Percentiles rank a stretch among this genome's conserved stretches.
Conservation (phyloP, 352 stramenopile genomes). For the Phytopythium litorale region DNA sequence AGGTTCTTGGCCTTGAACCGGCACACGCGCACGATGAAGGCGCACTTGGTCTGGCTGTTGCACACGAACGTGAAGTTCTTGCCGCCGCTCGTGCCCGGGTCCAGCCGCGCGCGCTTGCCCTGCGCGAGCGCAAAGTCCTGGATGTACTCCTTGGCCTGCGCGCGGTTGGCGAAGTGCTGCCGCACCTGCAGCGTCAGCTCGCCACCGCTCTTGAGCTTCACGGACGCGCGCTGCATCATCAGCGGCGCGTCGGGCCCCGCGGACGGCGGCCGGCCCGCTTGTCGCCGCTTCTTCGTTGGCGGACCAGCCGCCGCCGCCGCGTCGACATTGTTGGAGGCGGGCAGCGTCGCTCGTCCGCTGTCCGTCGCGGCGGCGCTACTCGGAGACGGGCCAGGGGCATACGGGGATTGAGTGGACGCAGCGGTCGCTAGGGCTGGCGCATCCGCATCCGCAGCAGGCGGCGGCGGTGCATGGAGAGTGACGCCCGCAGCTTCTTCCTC, state of each 20-base stretch:
- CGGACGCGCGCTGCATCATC: slow-evolving; percentile 18
- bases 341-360: not conserved
- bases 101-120: slow-evolving; percentile 36
- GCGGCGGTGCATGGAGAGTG: no score
- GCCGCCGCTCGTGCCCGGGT: slow-evolving; percentile 30
- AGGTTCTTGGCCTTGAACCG: slow-evolving; percentile 24
- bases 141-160: slow-evolving; percentile 34
- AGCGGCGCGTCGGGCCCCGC: not conserved
- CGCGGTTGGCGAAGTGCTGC: slow-evolving; percentile 30
- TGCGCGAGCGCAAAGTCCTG: slow-evolving; percentile 50
- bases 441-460: no score
- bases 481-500: not conserved
- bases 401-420: no score
- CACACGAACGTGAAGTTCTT: slow-evolving; percentile 53
- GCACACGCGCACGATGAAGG: slow-evolving; percentile 35
- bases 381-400: no score
- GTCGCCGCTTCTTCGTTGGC: slow-evolving; percentile 21
- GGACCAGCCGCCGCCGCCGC: not conserved
- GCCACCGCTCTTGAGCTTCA: slow-evolving; percentile 25
- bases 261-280: not conserved
- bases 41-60: slow-evolving; percentile 37
- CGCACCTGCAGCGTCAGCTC: slow-evolving; percentile 28
- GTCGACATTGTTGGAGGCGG: not conserved
- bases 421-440: no score
- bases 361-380: no score